Evolutionary conservation across 2,329 filamentous ascomycete genomes (phyloP).

Genomic region (Colletotrichum simmondsii): DNA sequence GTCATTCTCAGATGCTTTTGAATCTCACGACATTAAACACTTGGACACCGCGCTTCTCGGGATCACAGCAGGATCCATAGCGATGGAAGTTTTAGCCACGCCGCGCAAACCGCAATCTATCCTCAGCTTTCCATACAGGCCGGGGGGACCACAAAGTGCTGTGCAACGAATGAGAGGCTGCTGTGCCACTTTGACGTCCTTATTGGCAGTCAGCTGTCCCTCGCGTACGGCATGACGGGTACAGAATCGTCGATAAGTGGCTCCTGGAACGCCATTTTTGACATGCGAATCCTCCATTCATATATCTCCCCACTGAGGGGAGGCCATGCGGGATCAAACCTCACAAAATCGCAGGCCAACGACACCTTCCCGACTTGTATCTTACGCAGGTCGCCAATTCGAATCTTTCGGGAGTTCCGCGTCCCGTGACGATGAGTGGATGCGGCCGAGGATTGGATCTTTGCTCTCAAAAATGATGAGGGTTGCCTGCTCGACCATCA

Average conservation of each 20-base stretch:
- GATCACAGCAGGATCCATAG: constrained; percentile 17
- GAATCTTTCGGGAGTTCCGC: constrained; percentile 11
- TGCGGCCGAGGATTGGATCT: constrained; percentile 23
- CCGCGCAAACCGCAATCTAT: constrained; percentile 28
- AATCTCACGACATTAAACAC: constrained; percentile 5
- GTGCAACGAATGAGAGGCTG: constrained; percentile 26
- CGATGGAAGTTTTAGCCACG: constrained; percentile 6
- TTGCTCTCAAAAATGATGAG: constrained; percentile 3
- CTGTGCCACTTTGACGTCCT: constrained; percentile 21
- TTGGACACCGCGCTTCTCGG: constrained; percentile 1
- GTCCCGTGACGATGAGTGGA: constrained; percentile 26
- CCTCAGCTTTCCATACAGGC: not conserved
- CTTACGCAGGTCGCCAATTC: not conserved
- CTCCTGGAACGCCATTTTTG: not conserved
- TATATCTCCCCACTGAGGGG: constrained; percentile 1
- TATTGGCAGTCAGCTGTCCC: constrained; percentile 25
- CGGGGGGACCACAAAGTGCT: constrained; percentile 2
- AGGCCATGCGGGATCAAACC: not conserved
- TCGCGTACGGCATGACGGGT: constrained; percentile 17
- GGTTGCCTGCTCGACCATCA: constrained; percentile 24
- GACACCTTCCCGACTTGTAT: not conserved
- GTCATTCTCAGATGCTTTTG: not conserved
- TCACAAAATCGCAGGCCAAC: not conserved
- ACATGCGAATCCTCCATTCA: not conserved
- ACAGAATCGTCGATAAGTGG: constrained; percentile 27